Evolutionary conservation across 2,329 filamentous ascomycete genomes (phyloP).

Genomic region (Claviceps sp.): DNA sequence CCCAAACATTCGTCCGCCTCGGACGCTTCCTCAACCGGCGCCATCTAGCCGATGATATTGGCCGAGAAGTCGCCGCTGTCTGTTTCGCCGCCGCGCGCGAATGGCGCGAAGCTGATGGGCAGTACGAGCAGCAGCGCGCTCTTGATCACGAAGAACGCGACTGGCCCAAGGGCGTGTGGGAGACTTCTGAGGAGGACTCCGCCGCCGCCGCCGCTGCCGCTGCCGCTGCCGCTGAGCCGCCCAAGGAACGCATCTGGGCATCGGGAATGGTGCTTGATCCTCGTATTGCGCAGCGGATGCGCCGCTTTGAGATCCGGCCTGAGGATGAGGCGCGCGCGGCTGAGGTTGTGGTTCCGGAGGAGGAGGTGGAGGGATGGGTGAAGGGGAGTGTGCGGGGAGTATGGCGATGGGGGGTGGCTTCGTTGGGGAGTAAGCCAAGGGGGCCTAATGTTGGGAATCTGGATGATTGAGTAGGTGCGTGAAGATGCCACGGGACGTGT

Average conservation of each 20-base stretch:
- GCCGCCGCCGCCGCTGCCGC: constrained; percentile 14
- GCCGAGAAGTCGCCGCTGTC: constrained; percentile 73
- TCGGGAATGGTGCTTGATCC: constrained; percentile 62
- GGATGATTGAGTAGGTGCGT: constrained; percentile 21
- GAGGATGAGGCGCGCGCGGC: constrained; percentile 58
- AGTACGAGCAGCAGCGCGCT: constrained; percentile 33
- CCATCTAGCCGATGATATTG: constrained; percentile 72
- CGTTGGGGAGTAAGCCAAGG: constrained; percentile 26
- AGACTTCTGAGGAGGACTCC: constrained; percentile 26
- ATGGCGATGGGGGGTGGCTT: constrained; percentile 35
- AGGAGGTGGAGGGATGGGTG: constrained; percentile 57
- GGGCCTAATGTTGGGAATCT: constrained; percentile 27
- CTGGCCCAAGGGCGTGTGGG: constrained; percentile 72
- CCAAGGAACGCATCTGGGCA: constrained; percentile 61
- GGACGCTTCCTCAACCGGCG: constrained; percentile 81
- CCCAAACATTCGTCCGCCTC: constrained; percentile 75
- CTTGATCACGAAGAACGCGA: constrained; percentile 62
- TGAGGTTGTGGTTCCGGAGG: constrained; percentile 48
- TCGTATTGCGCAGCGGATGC: constrained; percentile 67
- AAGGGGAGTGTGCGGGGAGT: constrained; percentile 44
- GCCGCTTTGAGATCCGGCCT: constrained; percentile 54
- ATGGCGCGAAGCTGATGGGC: constrained; percentile 29
- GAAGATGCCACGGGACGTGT: background rate
- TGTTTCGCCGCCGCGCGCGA: constrained; percentile 52
- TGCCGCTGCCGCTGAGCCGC: constrained; percentile 19